Base-by-base conservation (phyloP, 495 filamentous ascomycete genomes). In the Penicillium bialowiezense region DNA sequence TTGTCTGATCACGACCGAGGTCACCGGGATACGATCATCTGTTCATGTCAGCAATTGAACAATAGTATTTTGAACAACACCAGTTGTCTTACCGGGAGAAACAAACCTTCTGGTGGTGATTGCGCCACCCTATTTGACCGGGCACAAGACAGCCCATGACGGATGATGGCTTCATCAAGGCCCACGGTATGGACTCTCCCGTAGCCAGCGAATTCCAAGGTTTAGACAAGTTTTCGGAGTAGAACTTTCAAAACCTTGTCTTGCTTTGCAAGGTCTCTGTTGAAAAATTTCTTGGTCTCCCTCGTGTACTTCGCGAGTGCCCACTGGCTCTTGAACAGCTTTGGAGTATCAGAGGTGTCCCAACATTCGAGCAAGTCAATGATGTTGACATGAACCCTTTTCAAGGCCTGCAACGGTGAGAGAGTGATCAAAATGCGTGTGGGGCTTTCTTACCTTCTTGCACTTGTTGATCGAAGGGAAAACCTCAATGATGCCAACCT, bases 331-430 rank as follows among this genome's bases (percentile, higher is more conserved):
- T 60, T 0, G 31, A 77, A 79, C 17, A 59, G 50, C 24, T 47
- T 41, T 3, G 75, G 59, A 3, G 35, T 38, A 3, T 26, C 23
- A 3, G 46, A 48, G 2, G 56, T 52, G 3, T 55, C 54, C 44
- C 66, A 65, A 18, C 64, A 59, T 14, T 83, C 72, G 10, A 81
- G 67, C 1, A 80, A 56, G 55, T 82, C 76, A 2, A 81, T 62
- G 23, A 80, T 66, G 50, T 81, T 81, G 55, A 82, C 70, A 3
- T 75, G 52, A 14, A 72, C 59, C 3, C 41, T 60, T 14, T 67
- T 51, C 17, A 66, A 53, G 0, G 50, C 53, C 54, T 72, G 31
- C 1, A 7, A 17, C 40, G 4, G 26, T 46, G 23, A 46, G 35
- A 34, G 1, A 24, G 20, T 34, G 17, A 33, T 35, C n/a, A 5